A percentile compares a stretch with the other conserved stretches of the same genome.
Evolutionary conservation across 441 rosid species (phyloP).

Genomic region (Metrosideros polymorpha): DNA sequence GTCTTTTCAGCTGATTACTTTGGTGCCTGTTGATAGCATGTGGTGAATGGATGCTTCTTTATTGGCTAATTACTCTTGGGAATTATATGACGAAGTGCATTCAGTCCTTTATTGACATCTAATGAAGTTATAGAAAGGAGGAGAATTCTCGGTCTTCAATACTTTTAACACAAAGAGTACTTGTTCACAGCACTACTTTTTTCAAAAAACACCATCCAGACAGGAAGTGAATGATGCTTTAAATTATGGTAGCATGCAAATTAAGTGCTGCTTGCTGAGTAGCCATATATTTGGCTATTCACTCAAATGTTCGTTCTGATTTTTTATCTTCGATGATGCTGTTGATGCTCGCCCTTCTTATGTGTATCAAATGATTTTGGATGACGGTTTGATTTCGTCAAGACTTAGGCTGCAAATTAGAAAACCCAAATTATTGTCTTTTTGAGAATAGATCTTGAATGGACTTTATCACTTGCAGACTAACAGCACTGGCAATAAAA

Average conservation of each 20-base stretch:
- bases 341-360: not conserved
- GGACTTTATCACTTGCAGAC: not conserved
- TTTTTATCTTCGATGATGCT: not conserved
- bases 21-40: not conserved
- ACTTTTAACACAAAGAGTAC: not conserved
- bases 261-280: not conserved
- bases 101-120: not conserved
- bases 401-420: not conserved
- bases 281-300: not conserved
- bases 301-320: not conserved
- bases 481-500: not conserved
- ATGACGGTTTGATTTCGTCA: not conserved
- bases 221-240: not conserved
- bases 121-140: not conserved
- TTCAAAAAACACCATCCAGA: not conserved
- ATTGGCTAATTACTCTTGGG: not conserved
- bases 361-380: not conserved
- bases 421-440: not conserved
- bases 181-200: not conserved
- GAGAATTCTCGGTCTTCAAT: not conserved
- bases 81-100: not conserved
- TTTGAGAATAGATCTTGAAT: not conserved
- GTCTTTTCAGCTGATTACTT: not conserved
- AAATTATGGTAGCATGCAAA: not conserved
- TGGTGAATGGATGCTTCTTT: not conserved